Percentiles rank a stretch among this genome's conserved stretches.
phyloP scores from a whole-genome alignment of 2,329 filamentous ascomycete genomes.

The Akanthomyces dipterigenus region DNA sequence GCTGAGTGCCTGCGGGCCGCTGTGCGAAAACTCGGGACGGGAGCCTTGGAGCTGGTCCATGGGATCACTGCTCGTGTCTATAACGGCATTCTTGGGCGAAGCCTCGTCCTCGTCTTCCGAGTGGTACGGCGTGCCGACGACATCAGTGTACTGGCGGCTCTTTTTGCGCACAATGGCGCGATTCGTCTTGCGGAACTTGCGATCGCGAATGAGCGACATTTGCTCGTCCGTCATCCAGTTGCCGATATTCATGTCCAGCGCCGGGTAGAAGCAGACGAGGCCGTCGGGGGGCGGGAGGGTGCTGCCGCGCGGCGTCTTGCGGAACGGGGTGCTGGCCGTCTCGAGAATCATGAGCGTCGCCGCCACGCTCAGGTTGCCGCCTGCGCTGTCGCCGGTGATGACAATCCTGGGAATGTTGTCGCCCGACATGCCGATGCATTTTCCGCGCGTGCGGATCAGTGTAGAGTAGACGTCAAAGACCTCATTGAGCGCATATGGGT shows the following conservation, averaged over 20 bases:
- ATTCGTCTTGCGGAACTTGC: constrained; percentile 71
- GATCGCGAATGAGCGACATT: constrained; percentile 86
- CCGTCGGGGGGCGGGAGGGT: constrained; percentile 71
- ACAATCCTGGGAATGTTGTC: constrained; percentile 33
- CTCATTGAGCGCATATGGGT: constrained; percentile 43
- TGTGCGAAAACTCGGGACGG: constrained; percentile 46
- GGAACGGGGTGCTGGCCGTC: constrained; percentile 44
- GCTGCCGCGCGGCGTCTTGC: constrained; percentile 29
- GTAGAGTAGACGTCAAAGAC: constrained; percentile 41
- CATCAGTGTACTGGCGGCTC: constrained; percentile 77
- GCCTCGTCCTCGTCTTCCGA: constrained; percentile 65
- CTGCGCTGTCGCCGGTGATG: constrained; percentile 42
- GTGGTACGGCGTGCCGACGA: constrained; percentile 76
- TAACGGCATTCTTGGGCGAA: constrained; percentile 22
- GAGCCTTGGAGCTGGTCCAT: constrained; percentile 21
- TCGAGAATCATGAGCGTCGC: constrained; percentile 87
- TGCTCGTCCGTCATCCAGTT: constrained; percentile 99
- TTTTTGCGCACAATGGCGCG: constrained; percentile 73
- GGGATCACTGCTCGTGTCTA: constrained; percentile 13
- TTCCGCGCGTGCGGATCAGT: constrained; percentile 29
- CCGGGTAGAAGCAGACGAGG: constrained; percentile 80
- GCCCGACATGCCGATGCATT: constrained; percentile 40
- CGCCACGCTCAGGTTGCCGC: constrained; percentile 50
- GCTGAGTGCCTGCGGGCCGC: constrained; percentile 31
- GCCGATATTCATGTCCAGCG: constrained; percentile 92